These are phyloP conservation scores for Kokia cookei DNA, from an alignment of 441 rosid genomes.

Conservation along the genomic window DNA sequence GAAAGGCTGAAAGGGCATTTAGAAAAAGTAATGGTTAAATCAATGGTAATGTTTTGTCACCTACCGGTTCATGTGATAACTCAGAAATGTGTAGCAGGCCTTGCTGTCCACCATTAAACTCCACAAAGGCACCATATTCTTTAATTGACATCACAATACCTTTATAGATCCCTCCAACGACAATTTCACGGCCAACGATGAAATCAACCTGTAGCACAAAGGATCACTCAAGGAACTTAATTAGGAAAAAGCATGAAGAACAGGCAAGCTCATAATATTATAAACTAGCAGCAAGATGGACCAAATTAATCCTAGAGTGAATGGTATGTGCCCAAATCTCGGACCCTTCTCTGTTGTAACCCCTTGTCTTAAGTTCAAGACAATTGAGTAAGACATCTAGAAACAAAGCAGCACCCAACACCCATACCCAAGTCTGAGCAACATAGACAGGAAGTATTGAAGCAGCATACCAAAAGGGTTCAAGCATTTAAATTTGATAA, in stretches of 20 bases:
- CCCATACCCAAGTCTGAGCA: neutral
- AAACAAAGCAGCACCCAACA: neutral
- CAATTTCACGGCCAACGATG: slow-evolving; percentile 80
- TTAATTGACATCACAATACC: slow-evolving; percentile 86
- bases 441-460: neutral
- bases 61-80: slow-evolving; percentile 86
- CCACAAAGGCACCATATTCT: slow-evolving; percentile 97
- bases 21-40: neutral
- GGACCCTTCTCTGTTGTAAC: neutral
- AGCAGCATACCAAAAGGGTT: neutral
- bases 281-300: neutral
- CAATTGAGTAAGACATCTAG: neutral
- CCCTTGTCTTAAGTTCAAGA: neutral
- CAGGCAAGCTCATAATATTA: neutral
- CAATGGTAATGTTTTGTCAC: slow-evolving; percentile 5
- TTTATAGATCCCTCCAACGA: slow-evolving; percentile 81
- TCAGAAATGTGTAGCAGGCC: slow-evolving; percentile 94
- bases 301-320: neutral
- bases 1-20: neutral
- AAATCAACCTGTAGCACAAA: slow-evolving; percentile 60
- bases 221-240: slow-evolving; percentile 3
- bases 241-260: neutral
- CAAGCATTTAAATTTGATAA: slow-evolving; percentile 2
- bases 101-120: slow-evolving; percentile 95
- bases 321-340: neutral